phyloP scores from a whole-genome alignment of 148 eudicot species.

The Nyssa sinensis region DNA sequence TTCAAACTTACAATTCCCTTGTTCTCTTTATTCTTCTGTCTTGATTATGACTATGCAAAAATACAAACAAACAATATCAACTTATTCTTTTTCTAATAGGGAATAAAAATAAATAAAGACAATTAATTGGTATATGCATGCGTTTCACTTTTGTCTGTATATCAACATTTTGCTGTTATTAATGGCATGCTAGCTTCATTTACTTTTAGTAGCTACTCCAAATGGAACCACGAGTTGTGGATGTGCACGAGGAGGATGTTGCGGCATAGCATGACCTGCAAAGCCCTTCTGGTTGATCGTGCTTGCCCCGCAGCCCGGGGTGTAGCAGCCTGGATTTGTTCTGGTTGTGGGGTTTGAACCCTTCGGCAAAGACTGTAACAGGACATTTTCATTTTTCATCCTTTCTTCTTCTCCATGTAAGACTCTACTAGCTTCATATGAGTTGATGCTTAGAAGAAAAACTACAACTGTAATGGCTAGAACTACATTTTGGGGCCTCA shows the following conservation, averaged over 20 bases:
- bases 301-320: neutral
- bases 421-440: neutral
- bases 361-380: neutral
- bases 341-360: neutral
- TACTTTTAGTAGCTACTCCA: neutral
- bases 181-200: neutral
- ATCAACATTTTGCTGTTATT: no score
- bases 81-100: no score
- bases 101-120: no score
- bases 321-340: no score
- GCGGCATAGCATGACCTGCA: neutral
- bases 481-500: no score
- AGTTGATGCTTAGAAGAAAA: neutral
- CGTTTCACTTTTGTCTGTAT: no score
- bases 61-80: no score
- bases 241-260: neutral
- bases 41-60: no score
- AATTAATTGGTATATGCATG: no score
- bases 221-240: neutral
- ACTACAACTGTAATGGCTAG: neutral
- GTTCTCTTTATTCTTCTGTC: no score
- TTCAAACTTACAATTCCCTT: no score
- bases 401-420: conserved; percentile 10
- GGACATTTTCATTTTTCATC: neutral
- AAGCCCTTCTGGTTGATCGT: neutral